A percentile compares a stretch with the other conserved stretches of the same genome.
These are phyloP conservation scores for Ceratocystis colombiana DNA, from an alignment of 2,329 filamentous ascomycete genomes.

Conservation along the genomic window DNA sequence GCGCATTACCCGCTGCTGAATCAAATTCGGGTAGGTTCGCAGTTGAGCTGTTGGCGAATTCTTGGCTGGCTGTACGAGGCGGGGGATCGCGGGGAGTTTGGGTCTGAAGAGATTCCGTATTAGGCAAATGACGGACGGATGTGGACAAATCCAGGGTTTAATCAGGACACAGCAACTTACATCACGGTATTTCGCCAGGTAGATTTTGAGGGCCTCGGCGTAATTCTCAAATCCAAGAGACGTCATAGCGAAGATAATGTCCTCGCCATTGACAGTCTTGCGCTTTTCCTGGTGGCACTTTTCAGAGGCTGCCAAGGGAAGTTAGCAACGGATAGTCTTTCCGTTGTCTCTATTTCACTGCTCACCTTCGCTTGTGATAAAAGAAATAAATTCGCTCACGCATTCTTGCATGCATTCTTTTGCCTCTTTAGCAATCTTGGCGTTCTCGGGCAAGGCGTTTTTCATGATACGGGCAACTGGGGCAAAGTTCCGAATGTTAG, in stretches of 20 bases:
- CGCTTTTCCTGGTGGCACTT: conserved; percentile 99
- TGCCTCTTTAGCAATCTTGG: conserved; percentile 97
- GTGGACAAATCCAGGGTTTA: background rate
- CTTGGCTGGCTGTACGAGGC: conserved; percentile 20
- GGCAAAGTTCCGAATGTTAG: conserved; percentile 90
- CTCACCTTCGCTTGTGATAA: conserved; percentile 97
- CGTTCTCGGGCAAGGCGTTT: conserved; percentile 89
- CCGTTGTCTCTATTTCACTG: conserved; percentile 26
- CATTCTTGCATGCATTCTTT: conserved; percentile 99
- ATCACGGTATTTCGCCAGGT: conserved; percentile 93
- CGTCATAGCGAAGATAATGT: conserved; percentile 98
- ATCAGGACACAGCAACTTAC: conserved; percentile 47
- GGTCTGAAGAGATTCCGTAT: conserved; percentile 8
- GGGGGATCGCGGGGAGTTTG: conserved; percentile 20
- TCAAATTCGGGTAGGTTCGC: conserved; percentile 32
- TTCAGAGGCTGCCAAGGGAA: conserved; percentile 63
- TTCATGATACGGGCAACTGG: conserved; percentile 99
- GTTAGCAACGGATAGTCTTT: background rate
- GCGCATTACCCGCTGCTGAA: conserved; percentile 28
- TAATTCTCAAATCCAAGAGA: conserved; percentile 99
- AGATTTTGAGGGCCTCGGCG: conserved; percentile 94
- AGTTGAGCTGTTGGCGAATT: conserved; percentile 20
- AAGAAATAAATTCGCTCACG: conserved; percentile 98
- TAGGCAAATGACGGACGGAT: background rate
- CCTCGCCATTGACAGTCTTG: conserved; percentile 97